Base-by-base conservation (phyloP, 73 alveolate genomes). In the Durusdinium trenchii region DNA sequence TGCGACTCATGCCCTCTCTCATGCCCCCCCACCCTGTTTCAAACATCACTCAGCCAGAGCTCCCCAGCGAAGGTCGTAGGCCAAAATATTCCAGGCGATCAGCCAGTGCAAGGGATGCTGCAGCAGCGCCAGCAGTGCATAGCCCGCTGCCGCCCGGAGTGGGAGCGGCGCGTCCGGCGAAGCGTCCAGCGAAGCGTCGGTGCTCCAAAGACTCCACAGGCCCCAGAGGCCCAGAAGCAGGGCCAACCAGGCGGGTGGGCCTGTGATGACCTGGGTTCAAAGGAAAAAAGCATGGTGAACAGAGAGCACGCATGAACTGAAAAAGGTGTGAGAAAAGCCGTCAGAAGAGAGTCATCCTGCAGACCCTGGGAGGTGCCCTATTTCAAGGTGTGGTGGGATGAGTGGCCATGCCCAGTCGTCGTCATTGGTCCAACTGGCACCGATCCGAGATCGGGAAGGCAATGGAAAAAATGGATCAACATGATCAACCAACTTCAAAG, bases 51-150 rank as follows among this genome's bases (percentile, higher is more conserved):
- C 91, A 1, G 76, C 36, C 45, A 91, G 85, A 87, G 67, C 98
- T 7, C 98, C 98, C 26, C 30, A n/a, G n/a, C 90, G 75, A 46
- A 91, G 61, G 89, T 91, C 98, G n/a, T 71, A 91, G 89, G 78
- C 75, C 36, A 91, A 32, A 50, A 91, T 40, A 32, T 28, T 9
- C 32, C 82, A 35, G 14, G 98, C 98, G 75, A 71, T 42, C 30
- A 71, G 82, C 98, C 78, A 69, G 76, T 91, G 98, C 42, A 91
- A 36, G n/a, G 50, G 32, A 38, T 91, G 98, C 61, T 91, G 98
- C 36, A 91, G 98, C 89, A 91, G 16, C 10, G 57, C 98, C 90
- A 91, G 89, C 46, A 48, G 28, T 7, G n/a, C 73, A 48, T 69
- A 91, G 5, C 45, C 89, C 40, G n/a, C 38, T 18, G 90, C 51